phyloP scores from a whole-genome alignment of 1,284 basidiomycete species.

The Ganoderma lucidum region DNA sequence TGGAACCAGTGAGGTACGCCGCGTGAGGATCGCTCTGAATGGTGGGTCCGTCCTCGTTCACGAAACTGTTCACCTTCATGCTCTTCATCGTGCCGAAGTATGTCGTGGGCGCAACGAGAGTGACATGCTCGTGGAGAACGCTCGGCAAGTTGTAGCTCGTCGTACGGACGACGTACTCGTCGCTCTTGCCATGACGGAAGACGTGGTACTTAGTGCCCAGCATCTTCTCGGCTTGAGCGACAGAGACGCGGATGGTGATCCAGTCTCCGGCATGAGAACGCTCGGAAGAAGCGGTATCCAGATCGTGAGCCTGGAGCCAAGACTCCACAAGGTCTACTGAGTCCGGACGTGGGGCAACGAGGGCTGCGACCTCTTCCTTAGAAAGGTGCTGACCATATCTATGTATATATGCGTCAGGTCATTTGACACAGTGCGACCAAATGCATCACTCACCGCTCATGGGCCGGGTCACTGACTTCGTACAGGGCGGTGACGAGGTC shows the following conservation, averaged over 20 bases:
- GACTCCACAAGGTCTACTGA: conserved; percentile 55
- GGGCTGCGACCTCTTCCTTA: conserved; percentile 55
- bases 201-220: conserved; percentile 61
- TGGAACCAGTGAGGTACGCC: conserved; percentile 28
- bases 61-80: conserved; percentile 54
- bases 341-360: conserved; percentile 60
- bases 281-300: conserved; percentile 45
- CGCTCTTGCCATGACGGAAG: conserved; percentile 55
- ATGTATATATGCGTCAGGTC: background rate
- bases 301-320: conserved; percentile 63
- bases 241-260: conserved; percentile 62
- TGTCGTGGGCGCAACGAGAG: conserved; percentile 65
- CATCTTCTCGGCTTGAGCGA: conserved; percentile 64
- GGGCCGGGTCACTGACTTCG: conserved; percentile 67
- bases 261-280: conserved; percentile 60
- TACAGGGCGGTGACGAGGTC: conserved; percentile 59
- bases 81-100: conserved; percentile 60
- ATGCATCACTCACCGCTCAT: conserved; percentile 48
- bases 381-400: conserved; percentile 60
- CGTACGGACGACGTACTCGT: conserved; percentile 59
- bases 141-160: conserved; percentile 62
- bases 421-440: background rate
- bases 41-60: conserved; percentile 47
- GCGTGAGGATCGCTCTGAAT: conserved; percentile 36
- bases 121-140: conserved; percentile 57